Evolutionary conservation across 306 rosid species (phyloP), one percentile per base, ranked within the genome.

Genomic region (Leucaena leucocephala): DNA sequence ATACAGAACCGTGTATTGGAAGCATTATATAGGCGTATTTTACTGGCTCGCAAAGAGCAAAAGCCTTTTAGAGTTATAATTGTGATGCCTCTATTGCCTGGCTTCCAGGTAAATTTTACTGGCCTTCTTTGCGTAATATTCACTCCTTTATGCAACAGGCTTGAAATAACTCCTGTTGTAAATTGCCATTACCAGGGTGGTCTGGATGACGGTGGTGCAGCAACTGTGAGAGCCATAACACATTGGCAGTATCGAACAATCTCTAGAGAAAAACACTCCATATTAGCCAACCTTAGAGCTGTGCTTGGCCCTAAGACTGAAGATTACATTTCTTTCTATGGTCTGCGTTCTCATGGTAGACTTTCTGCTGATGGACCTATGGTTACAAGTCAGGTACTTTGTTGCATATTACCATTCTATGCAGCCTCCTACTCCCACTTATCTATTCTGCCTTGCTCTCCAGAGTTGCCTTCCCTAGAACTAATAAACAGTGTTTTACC

Each of bases 161-260:
- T 64, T 61, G 38, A 73, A 68, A 77, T 1, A 46, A 69, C 66
- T 68, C 14, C 19, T 12, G 10, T 63, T 76, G 36, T 64, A 38
- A 72, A 68, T 76, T 72, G 63, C 57, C 76, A 79, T 38, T 73
- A 74, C 71, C 88, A 95, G 98, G 99, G 99, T 57, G 99, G 99
- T 75, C 78, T 96, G 72, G 97, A 96, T 87, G 99, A 96, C 69
- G 81, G 90, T 34, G 99, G 99, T 48, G 99, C 99, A 52, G 99
- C 99, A 75, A 91, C 99, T 27, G 97, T 93, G 83, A 96, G 98
- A 90, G 99, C 99, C 67, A 89, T 93, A 76, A 87, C 96, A 87
- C 98, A 96, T 78, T 96, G 99, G 98, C 99, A 93, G 82, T 90
- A 96, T 85, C 92, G 98, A 85, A 93, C 99, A 22, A 93, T 96